phyloP scores from a whole-genome alignment of 139 green algal genomes.

The Monoraphidium neglectum region DNA sequence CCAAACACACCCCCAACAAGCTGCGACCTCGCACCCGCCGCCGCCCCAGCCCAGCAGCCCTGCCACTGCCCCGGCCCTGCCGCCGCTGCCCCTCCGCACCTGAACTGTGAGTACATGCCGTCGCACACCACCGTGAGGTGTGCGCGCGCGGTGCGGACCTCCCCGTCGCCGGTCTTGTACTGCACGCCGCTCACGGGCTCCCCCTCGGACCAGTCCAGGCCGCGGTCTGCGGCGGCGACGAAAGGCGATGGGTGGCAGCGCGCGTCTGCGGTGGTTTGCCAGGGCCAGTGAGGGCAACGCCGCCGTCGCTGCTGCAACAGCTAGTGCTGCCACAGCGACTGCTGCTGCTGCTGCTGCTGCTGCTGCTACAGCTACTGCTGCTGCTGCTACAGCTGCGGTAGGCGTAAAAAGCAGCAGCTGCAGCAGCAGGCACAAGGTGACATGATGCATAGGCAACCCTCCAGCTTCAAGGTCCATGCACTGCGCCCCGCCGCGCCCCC shows the following conservation, averaged over 20 bases:
- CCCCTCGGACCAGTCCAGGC: slow-evolving; percentile 73
- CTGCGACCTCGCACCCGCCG: no score
- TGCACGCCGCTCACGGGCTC: slow-evolving; percentile 86
- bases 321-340: not conserved
- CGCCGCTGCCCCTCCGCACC: no score
- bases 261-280: not conserved
- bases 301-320: no score
- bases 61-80: no score
- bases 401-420: no score
- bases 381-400: no score
- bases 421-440: no score
- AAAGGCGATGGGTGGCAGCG: not conserved
- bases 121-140: slow-evolving; percentile 96
- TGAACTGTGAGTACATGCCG: slow-evolving; percentile 95
- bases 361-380: slow-evolving; percentile 1
- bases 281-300: not conserved
- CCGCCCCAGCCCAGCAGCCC: no score
- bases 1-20: no score
- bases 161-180: slow-evolving; percentile 69
- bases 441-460: no score
- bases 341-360: slow-evolving; percentile 11
- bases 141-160: slow-evolving; percentile 46
- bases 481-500: not conserved
- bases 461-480: no score
- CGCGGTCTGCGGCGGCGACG: slow-evolving; percentile 51